Conservation (phyloP, 2,329 filamentous ascomycete genomes). For the Trichophyton simii region DNA sequence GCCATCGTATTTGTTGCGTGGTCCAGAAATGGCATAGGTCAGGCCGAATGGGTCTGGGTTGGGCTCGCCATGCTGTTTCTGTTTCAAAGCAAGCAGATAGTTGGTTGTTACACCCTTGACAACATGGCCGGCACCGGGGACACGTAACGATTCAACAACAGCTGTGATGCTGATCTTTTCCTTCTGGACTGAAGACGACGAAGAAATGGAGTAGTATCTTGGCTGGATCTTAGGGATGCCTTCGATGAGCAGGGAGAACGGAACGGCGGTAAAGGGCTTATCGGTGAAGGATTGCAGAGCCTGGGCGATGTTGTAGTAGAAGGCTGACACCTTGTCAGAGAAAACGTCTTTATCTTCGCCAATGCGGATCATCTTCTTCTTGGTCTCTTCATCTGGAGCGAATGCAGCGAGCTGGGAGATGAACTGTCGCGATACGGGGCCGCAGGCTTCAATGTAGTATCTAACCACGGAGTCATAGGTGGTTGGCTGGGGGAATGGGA, state of each 20-base stretch:
- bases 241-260: slow-evolving; percentile 91
- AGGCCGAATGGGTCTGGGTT: slow-evolving; percentile 60
- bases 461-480: slow-evolving; percentile 88
- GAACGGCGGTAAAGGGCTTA: slow-evolving; percentile 68
- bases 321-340: slow-evolving; percentile 65
- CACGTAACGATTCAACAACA: slow-evolving; percentile 71
- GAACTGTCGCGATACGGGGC: slow-evolving; percentile 92
- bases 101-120: slow-evolving; percentile 96
- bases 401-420: slow-evolving; percentile 78
- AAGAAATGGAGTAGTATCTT: slow-evolving; percentile 98
- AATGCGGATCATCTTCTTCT: slow-evolving; percentile 77
- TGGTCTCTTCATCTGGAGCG: slow-evolving; percentile 69
- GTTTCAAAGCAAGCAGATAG: slow-evolving; percentile 85
- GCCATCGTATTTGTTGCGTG: slow-evolving; percentile 93
- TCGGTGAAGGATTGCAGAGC: slow-evolving; percentile 63
- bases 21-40: slow-evolving; percentile 75
- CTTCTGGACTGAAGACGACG: slow-evolving; percentile 85
- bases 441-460: slow-evolving; percentile 95
- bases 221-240: slow-evolving; percentile 89
- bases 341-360: slow-evolving; percentile 94
- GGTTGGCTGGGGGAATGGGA: slow-evolving; percentile 92
- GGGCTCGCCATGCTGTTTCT: slow-evolving; percentile 86
- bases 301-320: slow-evolving; percentile 82
- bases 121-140: slow-evolving; percentile 62
- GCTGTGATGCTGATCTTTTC: slow-evolving; percentile 92